Percentiles rank a stretch among this genome's conserved stretches.
Evolutionary conservation across 2,329 filamentous ascomycete species (phyloP).

Genomic region (Colletotrichum echinochloae): DNA sequence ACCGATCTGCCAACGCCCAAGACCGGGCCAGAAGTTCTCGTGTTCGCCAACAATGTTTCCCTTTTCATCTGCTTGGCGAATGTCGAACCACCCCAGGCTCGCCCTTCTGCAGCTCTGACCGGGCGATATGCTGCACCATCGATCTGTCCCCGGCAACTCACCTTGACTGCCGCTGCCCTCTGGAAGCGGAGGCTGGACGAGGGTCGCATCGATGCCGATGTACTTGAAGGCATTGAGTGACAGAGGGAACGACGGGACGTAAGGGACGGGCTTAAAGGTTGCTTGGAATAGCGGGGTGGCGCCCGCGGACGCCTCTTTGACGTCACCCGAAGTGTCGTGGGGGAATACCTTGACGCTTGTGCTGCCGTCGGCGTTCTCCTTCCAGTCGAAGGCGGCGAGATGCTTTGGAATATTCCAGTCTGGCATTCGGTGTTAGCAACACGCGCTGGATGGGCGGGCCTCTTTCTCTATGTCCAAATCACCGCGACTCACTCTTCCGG

Average conservation of each 20-base stretch:
- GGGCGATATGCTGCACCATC: constrained; percentile 58
- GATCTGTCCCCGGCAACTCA: constrained; percentile 59
- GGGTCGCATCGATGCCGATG: constrained; percentile 55
- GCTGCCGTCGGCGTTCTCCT: constrained; percentile 50
- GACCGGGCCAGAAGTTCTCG: constrained; percentile 62
- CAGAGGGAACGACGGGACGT: constrained; percentile 58
- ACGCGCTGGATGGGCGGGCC: too few relatives aligned
- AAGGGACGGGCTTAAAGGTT: constrained; percentile 56
- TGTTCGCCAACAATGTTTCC: constrained; percentile 43
- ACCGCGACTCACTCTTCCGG: constrained; percentile 55
- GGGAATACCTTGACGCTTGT: constrained; percentile 59
- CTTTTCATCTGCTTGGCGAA: constrained; percentile 53
- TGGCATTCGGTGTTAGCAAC: constrained; percentile 40
- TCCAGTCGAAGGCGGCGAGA: constrained; percentile 63
- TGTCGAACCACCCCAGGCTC: constrained; percentile 60
- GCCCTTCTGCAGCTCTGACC: constrained; percentile 47
- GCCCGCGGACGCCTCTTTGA: constrained; percentile 49
- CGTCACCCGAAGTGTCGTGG: constrained; percentile 51
- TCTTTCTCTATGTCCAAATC: background rate
- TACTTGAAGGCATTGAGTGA: constrained; percentile 53
- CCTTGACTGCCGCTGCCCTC: constrained; percentile 51
- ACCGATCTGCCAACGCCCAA: constrained; percentile 58
- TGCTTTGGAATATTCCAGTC: constrained; percentile 70
- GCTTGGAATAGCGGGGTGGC: constrained; percentile 59
- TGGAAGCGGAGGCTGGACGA: constrained; percentile 64